Percentiles rank a stretch among this genome's conserved stretches.
phyloP scores from a whole-genome alignment of 495 filamentous ascomycete genomes.

The Gamarada debralockiae region DNA sequence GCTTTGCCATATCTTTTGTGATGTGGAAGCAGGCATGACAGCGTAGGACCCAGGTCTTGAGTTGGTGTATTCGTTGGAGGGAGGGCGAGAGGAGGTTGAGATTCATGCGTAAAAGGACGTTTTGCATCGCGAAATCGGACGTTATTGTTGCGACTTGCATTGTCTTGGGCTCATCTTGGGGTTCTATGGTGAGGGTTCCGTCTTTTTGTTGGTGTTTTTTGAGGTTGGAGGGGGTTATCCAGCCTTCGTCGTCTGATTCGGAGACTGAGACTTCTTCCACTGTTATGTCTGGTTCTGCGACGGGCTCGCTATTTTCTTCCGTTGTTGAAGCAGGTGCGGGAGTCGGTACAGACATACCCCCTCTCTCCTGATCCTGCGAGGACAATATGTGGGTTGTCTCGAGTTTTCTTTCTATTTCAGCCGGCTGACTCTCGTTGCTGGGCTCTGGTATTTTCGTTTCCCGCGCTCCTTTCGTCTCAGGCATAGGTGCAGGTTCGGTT shows the following conservation, averaged over 20 bases:
- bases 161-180: constrained; percentile 46
- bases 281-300: neutral
- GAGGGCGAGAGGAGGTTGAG: constrained; percentile 81
- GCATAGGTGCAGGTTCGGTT: constrained; percentile 2
- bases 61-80: constrained; percentile 68
- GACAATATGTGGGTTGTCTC: constrained; percentile 12
- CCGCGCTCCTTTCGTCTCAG: constrained; percentile 29
- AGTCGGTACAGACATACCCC: neutral
- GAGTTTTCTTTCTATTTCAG: neutral
- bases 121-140: constrained; percentile 95
- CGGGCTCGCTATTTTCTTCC: neutral
- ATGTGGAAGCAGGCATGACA: constrained; percentile 93
- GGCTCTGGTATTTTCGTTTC: constrained; percentile 24
- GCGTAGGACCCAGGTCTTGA: constrained; percentile 83
- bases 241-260: constrained; percentile 66
- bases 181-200: constrained; percentile 42
- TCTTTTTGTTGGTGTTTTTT: constrained; percentile 75
- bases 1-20: constrained; percentile 79
- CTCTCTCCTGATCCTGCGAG: neutral
- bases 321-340: neutral
- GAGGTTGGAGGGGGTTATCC: constrained; percentile 94
- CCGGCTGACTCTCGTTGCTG: neutral
- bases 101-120: constrained; percentile 90
- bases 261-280: constrained; percentile 33
- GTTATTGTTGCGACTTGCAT: constrained; percentile 87